Evolutionary conservation across 2,329 filamentous ascomycete genomes (phyloP).

Genomic region (Ophiognomonia clavigignenti-juglandacearum): DNA sequence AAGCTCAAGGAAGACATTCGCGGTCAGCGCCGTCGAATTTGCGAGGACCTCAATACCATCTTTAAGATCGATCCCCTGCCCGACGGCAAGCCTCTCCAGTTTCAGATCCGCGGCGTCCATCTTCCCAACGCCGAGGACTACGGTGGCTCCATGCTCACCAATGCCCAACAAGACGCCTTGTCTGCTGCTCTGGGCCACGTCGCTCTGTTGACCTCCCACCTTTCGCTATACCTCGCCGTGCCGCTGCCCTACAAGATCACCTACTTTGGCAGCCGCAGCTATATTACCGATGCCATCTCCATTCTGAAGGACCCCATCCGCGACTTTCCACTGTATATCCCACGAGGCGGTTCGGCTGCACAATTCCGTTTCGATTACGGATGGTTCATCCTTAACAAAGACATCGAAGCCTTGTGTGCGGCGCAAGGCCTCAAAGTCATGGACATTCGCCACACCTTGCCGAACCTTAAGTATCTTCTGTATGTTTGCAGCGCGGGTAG

Average conservation of each 20-base stretch:
- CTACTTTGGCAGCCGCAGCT: slow-evolving; percentile 67
- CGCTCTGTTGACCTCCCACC: slow-evolving; percentile 65
- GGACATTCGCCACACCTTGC: slow-evolving; percentile 86
- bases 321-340: slow-evolving; percentile 75
- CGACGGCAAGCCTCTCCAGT: slow-evolving; percentile 60
- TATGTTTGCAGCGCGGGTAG: slow-evolving; percentile 82
- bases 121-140: slow-evolving; percentile 74
- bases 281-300: slow-evolving; percentile 71
- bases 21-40: slow-evolving; percentile 84
- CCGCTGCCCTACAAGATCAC: slow-evolving; percentile 77
- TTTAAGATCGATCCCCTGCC: slow-evolving; percentile 70
- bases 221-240: slow-evolving; percentile 78
- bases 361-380: slow-evolving; percentile 93
- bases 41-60: slow-evolving; percentile 72
- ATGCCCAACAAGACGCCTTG: slow-evolving; percentile 61
- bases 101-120: slow-evolving; percentile 74
- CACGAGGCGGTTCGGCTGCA: slow-evolving; percentile 56
- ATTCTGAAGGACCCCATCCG: slow-evolving; percentile 51
- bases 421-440: slow-evolving; percentile 72
- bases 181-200: slow-evolving; percentile 80
- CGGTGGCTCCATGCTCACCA: slow-evolving; percentile 41
- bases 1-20: slow-evolving; percentile 62
- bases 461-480: slow-evolving; percentile 88
- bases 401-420: slow-evolving; percentile 69
- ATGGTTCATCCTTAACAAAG: slow-evolving; percentile 94